Evolutionary conservation across 202 grass and related monocot genomes (phyloP), one percentile per base, ranked within the genome.

Genomic region (Dendrocalamus latiflorus): DNA sequence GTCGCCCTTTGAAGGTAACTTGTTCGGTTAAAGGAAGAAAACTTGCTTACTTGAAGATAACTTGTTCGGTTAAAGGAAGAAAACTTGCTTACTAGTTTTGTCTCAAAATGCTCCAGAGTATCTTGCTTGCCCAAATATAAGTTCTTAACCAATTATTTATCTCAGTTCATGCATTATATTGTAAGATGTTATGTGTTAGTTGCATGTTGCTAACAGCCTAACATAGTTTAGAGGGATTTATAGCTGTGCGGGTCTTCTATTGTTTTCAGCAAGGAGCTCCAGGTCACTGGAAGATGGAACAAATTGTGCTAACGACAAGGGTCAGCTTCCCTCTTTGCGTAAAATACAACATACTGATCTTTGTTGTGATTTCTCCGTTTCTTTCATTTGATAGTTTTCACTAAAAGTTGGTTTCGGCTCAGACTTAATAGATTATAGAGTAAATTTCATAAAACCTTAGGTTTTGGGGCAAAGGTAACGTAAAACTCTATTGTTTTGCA

Each of bases 241-340:
- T 54, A 50, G 22, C 14, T 45, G 8, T 13, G 3, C 8, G 33
- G 33, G 33, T 4, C 9, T 53, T 72, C 17, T 61, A 17, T 72
- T 48, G 18, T 90, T 83, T 82, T 30, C 78, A 80, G 83, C 63
- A 81, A 55, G 2, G 47, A 81, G 53, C 21, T 60, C 62, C 65
- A 54, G 57, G 11, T 76, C 57, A 24, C 63, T 79, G 74, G 77
- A 85, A 87, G 84, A 56, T 5, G 82, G 81, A 68, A 57, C 33
- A 84, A 73, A 72, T 75, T 74, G 50, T 69, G 20, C 68, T 33
- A 58, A 73, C 22, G 64, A 78, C 43, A 90, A 88, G 74, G 82
- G 81, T 72, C 79, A 84, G 28, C 68, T 77, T 72, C 79, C 61
- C 13, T 79, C 73, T 72, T 81, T 82, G 85, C n/a, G 81, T 94